These are phyloP conservation scores for Lanmaoa pseudosensibilis DNA, from an alignment of 768 basidiomycete species.

Conservation along the genomic window DNA sequence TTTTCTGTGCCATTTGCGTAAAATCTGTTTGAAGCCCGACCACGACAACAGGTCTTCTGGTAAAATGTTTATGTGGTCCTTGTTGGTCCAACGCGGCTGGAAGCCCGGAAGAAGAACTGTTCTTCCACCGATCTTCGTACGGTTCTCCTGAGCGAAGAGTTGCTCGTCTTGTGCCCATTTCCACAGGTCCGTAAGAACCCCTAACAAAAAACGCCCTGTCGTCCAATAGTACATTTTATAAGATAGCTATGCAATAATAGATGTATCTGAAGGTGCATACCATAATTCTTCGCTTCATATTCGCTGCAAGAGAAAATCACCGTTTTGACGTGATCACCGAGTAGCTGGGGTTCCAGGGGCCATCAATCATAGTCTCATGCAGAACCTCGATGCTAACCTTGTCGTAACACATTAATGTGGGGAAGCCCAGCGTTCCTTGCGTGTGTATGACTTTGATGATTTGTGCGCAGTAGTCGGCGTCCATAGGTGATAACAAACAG, in stretches of 20 bases:
- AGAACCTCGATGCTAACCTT: slow-evolving; percentile 46
- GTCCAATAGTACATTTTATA: slow-evolving; percentile 2
- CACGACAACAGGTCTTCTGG: slow-evolving; percentile 63
- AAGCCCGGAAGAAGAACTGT: slow-evolving; percentile 68
- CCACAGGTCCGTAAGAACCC: slow-evolving; percentile 73
- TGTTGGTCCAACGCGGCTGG: slow-evolving; percentile 51
- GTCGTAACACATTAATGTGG: slow-evolving; percentile 82
- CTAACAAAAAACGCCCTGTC: slow-evolving; percentile 82
- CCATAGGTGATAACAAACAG: slow-evolving; percentile 91
- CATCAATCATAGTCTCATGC: not conserved
- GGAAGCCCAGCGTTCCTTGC: slow-evolving; percentile 87
- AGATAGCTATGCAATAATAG: not conserved
- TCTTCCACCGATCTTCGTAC: slow-evolving; percentile 62
- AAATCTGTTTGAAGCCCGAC: slow-evolving; percentile 64
- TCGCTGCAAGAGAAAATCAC: slow-evolving; percentile 93
- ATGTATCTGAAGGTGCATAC: slow-evolving; percentile 40
- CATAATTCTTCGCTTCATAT: slow-evolving; percentile 93
- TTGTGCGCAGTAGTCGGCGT: slow-evolving; percentile 91
- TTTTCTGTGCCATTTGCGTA: slow-evolving; percentile 84
- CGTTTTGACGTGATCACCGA: slow-evolving; percentile 80
- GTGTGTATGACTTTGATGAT: slow-evolving; percentile 87
- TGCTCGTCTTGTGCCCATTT: slow-evolving; percentile 80
- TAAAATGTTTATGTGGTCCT: slow-evolving; percentile 39
- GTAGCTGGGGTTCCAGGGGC: slow-evolving; percentile 52
- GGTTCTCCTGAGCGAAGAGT: slow-evolving; percentile 69